phyloP scores from a whole-genome alignment of 176 grass and related monocot genomes.

The Phoenix dactylifera region DNA sequence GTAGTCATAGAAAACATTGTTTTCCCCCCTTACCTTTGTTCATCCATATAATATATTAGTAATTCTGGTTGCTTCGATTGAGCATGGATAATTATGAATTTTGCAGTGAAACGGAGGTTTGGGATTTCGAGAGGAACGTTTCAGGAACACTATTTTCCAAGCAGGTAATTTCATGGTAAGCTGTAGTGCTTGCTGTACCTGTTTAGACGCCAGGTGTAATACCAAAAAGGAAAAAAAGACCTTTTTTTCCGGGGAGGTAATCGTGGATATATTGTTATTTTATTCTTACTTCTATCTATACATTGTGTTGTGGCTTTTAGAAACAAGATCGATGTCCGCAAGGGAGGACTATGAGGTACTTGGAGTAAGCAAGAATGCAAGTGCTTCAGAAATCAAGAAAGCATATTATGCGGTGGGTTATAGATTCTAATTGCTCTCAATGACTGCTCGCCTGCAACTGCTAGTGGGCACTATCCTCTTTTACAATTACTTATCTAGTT shows the following conservation, averaged over 20 bases:
- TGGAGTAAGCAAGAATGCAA: conserved; percentile 58
- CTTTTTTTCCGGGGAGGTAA: no score
- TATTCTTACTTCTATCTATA: no score
- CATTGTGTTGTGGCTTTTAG: no score
- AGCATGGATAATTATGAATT: no score
- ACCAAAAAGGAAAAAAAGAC: no score
- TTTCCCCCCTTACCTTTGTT: no score
- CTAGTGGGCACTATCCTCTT: no score
- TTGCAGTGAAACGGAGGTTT: conserved; percentile 22
- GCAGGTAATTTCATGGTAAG: conserved; percentile 35
- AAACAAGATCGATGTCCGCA: no score
- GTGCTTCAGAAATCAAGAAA: conserved; percentile 67
- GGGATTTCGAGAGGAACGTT: conserved; percentile 8
- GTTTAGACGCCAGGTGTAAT: not conserved
- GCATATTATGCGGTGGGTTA: conserved; percentile 62
- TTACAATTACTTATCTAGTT: conserved; percentile 2
- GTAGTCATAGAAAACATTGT: no score
- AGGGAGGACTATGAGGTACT: conserved; percentile 82
- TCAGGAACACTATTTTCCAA: conserved; percentile 1
- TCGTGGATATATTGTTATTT: no score
- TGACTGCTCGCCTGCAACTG: not conserved
- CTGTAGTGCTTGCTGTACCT: not conserved
- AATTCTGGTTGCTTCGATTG: no score
- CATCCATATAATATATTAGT: no score
- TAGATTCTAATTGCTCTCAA: not conserved